Conservation (phyloP, 2,329 filamentous ascomycete species). For the Arachnomyces sp. region DNA sequence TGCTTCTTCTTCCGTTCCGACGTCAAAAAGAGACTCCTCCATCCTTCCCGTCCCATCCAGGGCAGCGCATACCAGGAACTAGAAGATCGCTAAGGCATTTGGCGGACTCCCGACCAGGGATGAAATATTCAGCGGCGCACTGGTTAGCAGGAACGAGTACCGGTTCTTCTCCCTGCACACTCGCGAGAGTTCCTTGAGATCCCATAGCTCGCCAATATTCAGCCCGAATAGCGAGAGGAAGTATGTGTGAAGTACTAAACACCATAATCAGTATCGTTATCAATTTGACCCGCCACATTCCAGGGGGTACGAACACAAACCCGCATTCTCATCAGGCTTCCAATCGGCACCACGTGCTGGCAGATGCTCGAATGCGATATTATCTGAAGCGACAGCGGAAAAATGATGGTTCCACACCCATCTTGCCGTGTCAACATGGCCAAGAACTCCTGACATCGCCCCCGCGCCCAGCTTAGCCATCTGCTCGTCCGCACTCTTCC, state of each 20-base stretch:
- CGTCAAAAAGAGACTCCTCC: too few relatives aligned
- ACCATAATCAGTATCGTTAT: constrained; percentile 1
- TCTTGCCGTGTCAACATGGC: constrained; percentile 15
- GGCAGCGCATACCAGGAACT: too few relatives aligned
- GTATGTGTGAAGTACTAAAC: constrained; percentile 40
- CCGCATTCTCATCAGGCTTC: neutral
- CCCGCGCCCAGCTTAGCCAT: constrained; percentile 11
- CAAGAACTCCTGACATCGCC: constrained; percentile 32
- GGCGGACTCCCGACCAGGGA: constrained; percentile 44
- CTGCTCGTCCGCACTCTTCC: constrained; percentile 18
- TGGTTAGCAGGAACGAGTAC: constrained; percentile 56
- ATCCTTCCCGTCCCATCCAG: too few relatives aligned
- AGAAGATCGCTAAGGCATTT: too few relatives aligned
- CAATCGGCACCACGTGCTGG: constrained; percentile 2
- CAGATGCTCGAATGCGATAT: constrained; percentile 38
- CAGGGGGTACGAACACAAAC: constrained; percentile 16
- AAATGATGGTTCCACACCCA: constrained; percentile 50
- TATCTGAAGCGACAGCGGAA: constrained; percentile 46
- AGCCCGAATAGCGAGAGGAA: constrained; percentile 46
- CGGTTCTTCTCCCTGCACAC: constrained; percentile 45
- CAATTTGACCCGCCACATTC: constrained; percentile 33
- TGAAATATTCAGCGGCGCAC: constrained; percentile 50
- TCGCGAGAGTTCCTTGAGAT: constrained; percentile 46
- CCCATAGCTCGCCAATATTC: constrained; percentile 49
- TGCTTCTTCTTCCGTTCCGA: too few relatives aligned